Conservation (phyloP, 768 basidiomycete species). For the Galerina sulciceps region DNA sequence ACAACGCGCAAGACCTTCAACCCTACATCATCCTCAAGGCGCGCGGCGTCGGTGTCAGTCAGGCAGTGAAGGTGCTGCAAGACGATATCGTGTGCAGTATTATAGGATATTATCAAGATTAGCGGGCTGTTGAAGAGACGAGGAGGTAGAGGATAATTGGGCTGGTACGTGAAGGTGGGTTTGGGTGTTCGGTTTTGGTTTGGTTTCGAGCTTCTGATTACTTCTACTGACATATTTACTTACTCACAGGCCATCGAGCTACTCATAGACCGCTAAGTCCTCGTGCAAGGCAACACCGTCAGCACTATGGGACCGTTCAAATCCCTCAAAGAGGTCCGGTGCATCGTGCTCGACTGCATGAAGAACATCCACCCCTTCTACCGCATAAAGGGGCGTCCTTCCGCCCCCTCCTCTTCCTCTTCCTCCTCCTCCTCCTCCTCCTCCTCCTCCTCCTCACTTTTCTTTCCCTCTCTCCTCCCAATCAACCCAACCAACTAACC, state of each 20-base stretch:
- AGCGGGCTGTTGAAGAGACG: constrained; percentile 96
- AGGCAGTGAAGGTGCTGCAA: constrained; percentile 89
- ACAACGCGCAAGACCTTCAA: constrained; percentile 98
- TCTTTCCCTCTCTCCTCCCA: not conserved
- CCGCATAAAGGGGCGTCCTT: constrained; percentile 80
- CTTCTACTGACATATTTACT: too few relatives aligned
- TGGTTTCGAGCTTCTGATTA: too few relatives aligned
- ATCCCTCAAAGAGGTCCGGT: constrained; percentile 91
- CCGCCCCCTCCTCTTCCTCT: too few relatives aligned
- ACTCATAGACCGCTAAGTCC: constrained; percentile 93
- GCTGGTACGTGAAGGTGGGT: constrained; percentile 95
- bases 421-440: too few relatives aligned
- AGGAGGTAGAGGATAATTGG: constrained; percentile 97
- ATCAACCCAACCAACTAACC: too few relatives aligned
- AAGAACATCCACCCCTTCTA: constrained; percentile 99
- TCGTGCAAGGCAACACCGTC: constrained; percentile 98
- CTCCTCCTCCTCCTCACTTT: constrained; percentile 5
- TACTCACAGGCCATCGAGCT: constrained; percentile 99
- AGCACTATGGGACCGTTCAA: constrained; percentile 98
- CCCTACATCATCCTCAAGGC: constrained; percentile 95
- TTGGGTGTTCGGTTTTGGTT: too few relatives aligned
- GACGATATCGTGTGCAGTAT: constrained; percentile 94
- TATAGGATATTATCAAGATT: constrained; percentile 91
- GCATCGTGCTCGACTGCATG: constrained; percentile 99
- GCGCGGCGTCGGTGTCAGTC: constrained; percentile 83